A percentile compares a stretch with the other conserved stretches of the same genome.
phyloP scores from a whole-genome alignment of 305 asterid species.

The Solanum hybrid region DNA sequence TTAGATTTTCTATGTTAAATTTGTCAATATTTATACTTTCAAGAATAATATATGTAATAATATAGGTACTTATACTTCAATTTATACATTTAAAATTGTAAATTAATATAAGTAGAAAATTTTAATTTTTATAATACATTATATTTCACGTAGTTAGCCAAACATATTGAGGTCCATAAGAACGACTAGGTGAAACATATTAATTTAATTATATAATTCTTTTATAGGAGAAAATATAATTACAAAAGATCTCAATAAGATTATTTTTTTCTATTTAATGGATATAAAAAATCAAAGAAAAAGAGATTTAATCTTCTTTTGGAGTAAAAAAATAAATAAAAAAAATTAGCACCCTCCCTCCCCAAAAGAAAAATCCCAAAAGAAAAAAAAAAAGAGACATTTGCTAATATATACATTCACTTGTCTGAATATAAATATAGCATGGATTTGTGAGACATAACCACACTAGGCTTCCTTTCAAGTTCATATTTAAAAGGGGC shows the following conservation, averaged over 20 bases:
- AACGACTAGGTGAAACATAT: background rate
- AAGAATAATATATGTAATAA: background rate
- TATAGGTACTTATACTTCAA: background rate
- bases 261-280: background rate
- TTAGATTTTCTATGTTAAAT: too few relatives aligned
- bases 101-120: background rate
- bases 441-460: background rate
- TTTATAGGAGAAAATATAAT: background rate
- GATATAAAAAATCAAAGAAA: background rate
- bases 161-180: too few relatives aligned
- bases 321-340: too few relatives aligned
- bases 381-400: background rate
- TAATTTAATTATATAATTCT: background rate
- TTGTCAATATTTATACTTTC: background rate
- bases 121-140: background rate
- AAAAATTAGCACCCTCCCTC: background rate
- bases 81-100: background rate
- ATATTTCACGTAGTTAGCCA: too few relatives aligned
- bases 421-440: background rate
- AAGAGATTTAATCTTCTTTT: too few relatives aligned
- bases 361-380: background rate
- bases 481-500: background rate
- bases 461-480: background rate
- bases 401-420: background rate
- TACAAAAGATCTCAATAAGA: background rate